Percentiles rank a stretch among this genome's conserved stretches.
These are phyloP conservation scores for Ustilago trichophora DNA, from an alignment of 1,284 basidiomycete genomes.

Conservation along the genomic window DNA sequence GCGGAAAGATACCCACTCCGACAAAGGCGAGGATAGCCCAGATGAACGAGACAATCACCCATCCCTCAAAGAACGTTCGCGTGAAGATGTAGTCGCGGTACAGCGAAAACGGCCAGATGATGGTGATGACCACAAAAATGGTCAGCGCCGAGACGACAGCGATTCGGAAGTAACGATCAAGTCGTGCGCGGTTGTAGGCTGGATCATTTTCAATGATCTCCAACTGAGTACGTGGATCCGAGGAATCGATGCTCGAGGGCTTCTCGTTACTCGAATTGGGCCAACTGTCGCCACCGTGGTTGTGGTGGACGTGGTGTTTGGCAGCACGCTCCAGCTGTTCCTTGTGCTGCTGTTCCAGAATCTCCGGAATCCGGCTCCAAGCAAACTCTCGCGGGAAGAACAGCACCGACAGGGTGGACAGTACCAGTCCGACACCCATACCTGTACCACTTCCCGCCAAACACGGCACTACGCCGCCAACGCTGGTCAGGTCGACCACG, in stretches of 20 bases:
- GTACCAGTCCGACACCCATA: conserved; percentile 48
- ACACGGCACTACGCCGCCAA: conserved; percentile 47
- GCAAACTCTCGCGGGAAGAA: conserved; percentile 50
- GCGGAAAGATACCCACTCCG: conserved; percentile 55
- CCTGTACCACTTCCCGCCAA: conserved; percentile 54
- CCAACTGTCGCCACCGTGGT: background rate
- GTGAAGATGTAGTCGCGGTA: conserved; percentile 64
- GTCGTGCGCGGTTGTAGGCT: conserved; percentile 23
- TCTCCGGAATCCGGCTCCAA: conserved; percentile 48
- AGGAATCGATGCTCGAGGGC: conserved; percentile 9
- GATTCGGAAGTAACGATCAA: conserved; percentile 39
- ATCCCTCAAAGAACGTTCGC: conserved; percentile 60
- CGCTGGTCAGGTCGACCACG: conserved; percentile 38
- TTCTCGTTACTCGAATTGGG: conserved; percentile 1
- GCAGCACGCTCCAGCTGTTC: conserved; percentile 12
- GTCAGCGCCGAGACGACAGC: conserved; percentile 25
- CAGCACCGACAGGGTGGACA: conserved; percentile 28
- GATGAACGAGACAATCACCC: conserved; percentile 59
- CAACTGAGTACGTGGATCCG: conserved; percentile 30
- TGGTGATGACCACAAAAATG: conserved; percentile 58
- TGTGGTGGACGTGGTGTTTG: conserved; percentile 16
- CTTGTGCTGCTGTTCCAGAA: conserved; percentile 31
- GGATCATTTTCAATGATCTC: conserved; percentile 45
- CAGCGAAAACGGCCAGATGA: conserved; percentile 64
- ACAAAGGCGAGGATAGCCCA: conserved; percentile 58